Percentiles rank a stretch among this genome's conserved stretches.
phyloP scores from a whole-genome alignment of 2,329 filamentous ascomycete species.

The Orbilia ellipsospora region DNA sequence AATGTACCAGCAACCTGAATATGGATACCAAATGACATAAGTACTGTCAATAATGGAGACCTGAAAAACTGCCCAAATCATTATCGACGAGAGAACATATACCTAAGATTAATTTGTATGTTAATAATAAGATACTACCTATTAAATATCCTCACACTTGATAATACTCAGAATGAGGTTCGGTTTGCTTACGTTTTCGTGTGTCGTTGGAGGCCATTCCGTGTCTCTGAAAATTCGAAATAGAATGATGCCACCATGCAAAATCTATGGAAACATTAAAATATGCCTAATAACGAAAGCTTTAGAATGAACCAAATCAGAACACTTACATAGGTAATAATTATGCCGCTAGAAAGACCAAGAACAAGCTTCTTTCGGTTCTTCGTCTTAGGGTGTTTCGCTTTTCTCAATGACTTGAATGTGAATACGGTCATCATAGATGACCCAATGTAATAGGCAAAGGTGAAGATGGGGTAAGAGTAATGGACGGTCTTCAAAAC shows the following conservation, averaged over 20 bases:
- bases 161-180: constrained; percentile 10
- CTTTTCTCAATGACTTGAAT: constrained; percentile 66
- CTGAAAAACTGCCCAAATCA: constrained; percentile 73
- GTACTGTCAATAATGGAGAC: constrained; percentile 67
- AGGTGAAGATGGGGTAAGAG: constrained; percentile 69
- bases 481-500: constrained; percentile 66
- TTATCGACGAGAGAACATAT: constrained; percentile 71
- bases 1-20: constrained; percentile 72
- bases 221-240: constrained; percentile 8
- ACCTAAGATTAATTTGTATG: constrained; percentile 62
- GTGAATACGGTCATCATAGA: constrained; percentile 66
- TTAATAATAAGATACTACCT: background rate
- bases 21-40: constrained; percentile 71
- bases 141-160: constrained; percentile 9
- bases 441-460: constrained; percentile 70
- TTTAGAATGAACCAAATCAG: background rate
- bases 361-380: constrained; percentile 64
- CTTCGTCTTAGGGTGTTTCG: constrained; percentile 62
- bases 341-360: constrained; percentile 61
- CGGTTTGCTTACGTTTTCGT: constrained; percentile 53
- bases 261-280: constrained; percentile 15
- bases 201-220: constrained; percentile 11
- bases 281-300: background rate
- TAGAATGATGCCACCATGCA: constrained; percentile 31
- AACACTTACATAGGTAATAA: constrained; percentile 63